phyloP scores from a whole-genome alignment of 306 rosid species.

The Sphenostylis stenocarpa region DNA sequence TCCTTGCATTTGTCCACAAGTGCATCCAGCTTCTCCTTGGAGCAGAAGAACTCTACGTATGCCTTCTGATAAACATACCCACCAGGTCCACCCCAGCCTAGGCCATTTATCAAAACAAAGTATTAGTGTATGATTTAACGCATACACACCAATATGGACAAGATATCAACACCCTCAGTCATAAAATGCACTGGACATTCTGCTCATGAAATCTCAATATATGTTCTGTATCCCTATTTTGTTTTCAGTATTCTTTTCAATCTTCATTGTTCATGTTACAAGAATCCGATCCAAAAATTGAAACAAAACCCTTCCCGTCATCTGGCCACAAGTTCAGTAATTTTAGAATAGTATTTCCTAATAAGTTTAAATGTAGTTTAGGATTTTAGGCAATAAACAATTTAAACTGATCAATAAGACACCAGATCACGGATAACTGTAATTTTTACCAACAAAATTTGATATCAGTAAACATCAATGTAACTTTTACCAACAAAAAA shows the following conservation, averaged over 20 bases:
- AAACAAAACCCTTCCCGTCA: conserved; percentile 12
- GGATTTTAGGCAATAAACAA: not conserved
- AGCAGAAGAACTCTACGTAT: conserved; percentile 93
- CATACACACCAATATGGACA: not conserved
- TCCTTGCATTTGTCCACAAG: conserved; percentile 70
- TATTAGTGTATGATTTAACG: not conserved
- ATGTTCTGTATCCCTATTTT: not conserved
- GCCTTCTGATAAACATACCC: conserved; percentile 98
- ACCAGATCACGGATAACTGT: not conserved
- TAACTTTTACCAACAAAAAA: no score
- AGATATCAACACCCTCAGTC: conserved; percentile 4
- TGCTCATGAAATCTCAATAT: not conserved
- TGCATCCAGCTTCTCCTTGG: conserved; percentile 69
- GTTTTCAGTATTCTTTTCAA: not conserved
- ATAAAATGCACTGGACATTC: conserved; percentile 26
- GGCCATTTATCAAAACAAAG: conserved; percentile 20
- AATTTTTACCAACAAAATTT: not conserved
- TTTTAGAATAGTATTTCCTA: not conserved
- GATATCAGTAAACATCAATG: no score
- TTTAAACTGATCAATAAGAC: not conserved
- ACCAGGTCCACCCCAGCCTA: conserved; percentile 98
- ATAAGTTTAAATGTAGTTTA: not conserved
- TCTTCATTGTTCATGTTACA: not conserved
- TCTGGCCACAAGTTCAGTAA: not conserved
- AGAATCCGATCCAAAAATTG: not conserved